Evolutionary conservation across 176 grass and related monocot genomes (phyloP).

Genomic region (Triticum turgidum): DNA sequence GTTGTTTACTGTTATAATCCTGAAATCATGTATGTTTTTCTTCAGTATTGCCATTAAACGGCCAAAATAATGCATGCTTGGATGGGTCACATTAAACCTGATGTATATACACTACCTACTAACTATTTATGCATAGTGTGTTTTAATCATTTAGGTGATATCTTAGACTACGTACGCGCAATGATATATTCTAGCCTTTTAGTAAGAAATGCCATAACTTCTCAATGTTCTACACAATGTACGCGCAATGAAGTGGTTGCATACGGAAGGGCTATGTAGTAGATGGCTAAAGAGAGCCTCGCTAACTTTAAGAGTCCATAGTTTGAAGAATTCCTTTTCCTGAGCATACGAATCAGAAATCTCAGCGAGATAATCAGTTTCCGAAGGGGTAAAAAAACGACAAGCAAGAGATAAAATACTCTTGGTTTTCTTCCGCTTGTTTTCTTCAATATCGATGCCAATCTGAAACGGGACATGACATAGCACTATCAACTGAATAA

Average conservation of each 20-base stretch:
- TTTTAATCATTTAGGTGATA: background rate
- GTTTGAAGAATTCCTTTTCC: conserved; percentile 74
- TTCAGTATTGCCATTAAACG: background rate
- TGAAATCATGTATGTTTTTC: background rate
- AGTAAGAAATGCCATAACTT: background rate
- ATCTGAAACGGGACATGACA: conserved; percentile 43
- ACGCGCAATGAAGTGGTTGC: background rate
- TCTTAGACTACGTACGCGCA: background rate
- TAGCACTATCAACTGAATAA: conserved; percentile 3
- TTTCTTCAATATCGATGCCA: conserved; percentile 89
- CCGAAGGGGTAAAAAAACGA: conserved; percentile 76
- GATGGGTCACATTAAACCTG: background rate
- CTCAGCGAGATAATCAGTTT: conserved; percentile 61
- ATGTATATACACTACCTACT: too few species aligned
- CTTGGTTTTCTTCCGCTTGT: conserved; percentile 56
- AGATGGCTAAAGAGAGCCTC: background rate
- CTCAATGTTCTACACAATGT: conserved; percentile 1
- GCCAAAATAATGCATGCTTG: background rate
- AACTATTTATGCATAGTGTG: background rate
- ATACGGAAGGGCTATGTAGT: background rate
- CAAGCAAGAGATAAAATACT: conserved; percentile 63
- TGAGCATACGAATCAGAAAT: conserved; percentile 59
- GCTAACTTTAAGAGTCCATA: conserved; percentile 96
- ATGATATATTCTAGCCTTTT: background rate
- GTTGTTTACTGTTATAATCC: background rate